Base-by-base conservation (phyloP, 202 grass and related monocot species). In the Panicum hallii region DNA sequence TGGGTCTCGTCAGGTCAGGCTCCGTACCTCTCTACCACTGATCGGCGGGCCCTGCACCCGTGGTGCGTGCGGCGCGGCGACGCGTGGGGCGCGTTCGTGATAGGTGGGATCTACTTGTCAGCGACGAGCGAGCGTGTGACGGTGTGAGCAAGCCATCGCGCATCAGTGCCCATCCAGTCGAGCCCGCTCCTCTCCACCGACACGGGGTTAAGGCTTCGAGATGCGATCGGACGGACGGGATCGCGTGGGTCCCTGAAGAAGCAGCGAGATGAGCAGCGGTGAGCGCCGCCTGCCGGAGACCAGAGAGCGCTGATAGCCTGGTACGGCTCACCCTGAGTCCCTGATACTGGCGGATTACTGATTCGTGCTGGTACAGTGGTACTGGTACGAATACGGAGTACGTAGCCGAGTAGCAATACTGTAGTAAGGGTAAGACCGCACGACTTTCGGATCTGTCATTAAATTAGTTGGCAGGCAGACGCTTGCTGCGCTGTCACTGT, bases 401-500 rank as follows among this genome's bases (percentile, higher is more conserved):
- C 32, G 26, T 26, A 26, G 26, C 26, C 26, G 26, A 26, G 34
- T 34, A 34, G 12, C 5, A 5, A 38, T 11, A 54, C 28, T 74
- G 15, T 42, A 58, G 23, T 22, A 23, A 55, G 13, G 11, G 23
- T 16, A 38, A 55, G 13, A 16, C 40, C 67, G 70, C 38, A 68
- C n/a, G 70, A 40, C 13, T 46, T 19, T 32, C 8, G 45, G 14
- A 74, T 77, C 83, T 67, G 49, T 49, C 79, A 79, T 67, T 70
- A 56, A 57, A 78, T 58, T 86, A 72, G 15, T 20, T 62, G 60
- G 32, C 50, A 42, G 8, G 60, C 17, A 57, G 66, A 72, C 23
- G 45, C 23, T 13, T 60, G 48, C 79, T 20, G 84, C 84, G 32
- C 61, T 79, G 79, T 78, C 70, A 7, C 68, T 79, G 74, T 79